Evolutionary conservation across 2,329 filamentous ascomycete genomes (phyloP).

Genomic region (Aurifilum marmelostoma): DNA sequence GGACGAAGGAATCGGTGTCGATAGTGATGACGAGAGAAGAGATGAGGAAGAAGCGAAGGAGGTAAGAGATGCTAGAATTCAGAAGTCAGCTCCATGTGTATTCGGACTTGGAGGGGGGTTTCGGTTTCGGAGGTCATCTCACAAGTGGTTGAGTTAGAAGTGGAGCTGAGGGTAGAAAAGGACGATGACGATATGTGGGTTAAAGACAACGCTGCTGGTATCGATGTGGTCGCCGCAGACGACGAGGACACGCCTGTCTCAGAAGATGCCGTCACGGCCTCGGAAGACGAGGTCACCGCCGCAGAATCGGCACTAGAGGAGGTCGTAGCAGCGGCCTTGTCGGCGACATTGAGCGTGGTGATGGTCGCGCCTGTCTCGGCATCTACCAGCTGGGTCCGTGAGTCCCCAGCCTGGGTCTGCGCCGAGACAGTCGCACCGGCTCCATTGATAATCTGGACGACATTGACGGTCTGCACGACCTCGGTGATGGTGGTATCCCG

Average conservation of each 20-base stretch:
- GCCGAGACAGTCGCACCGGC: slow-evolving; percentile 49
- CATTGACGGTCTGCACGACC: slow-evolving; percentile 58
- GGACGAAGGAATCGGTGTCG: slow-evolving; percentile 12
- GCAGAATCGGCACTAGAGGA: slow-evolving; percentile 15
- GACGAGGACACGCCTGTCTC: slow-evolving; percentile 24
- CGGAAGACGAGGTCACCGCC: slow-evolving; percentile 24
- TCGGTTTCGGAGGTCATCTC: not conserved
- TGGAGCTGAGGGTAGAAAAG: slow-evolving; percentile 27
- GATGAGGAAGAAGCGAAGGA: slow-evolving; percentile 20
- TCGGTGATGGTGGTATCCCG: slow-evolving; percentile 44
- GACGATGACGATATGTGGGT: slow-evolving; percentile 20
- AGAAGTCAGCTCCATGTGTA: not conserved
- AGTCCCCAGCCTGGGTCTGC: slow-evolving; percentile 46
- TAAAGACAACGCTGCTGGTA: slow-evolving; percentile 22
- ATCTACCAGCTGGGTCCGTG: slow-evolving; percentile 44
- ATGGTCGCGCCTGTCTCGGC: slow-evolving; percentile 43
- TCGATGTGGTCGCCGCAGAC: slow-evolving; percentile 28
- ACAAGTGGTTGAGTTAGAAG: slow-evolving; percentile 31
- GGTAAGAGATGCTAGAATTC: slow-evolving; percentile 22
- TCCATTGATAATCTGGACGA: slow-evolving; percentile 56
- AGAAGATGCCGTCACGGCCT: slow-evolving; percentile 20
- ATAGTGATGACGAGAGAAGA: slow-evolving; percentile 17
- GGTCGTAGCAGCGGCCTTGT: slow-evolving; percentile 20
- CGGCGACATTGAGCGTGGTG: slow-evolving; percentile 33
- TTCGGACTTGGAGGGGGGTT: not conserved